A percentile compares a stretch with the other conserved stretches of the same genome.
Conservation (phyloP, 345 rosid species). For the Arabidopsis thaliana region DNA sequence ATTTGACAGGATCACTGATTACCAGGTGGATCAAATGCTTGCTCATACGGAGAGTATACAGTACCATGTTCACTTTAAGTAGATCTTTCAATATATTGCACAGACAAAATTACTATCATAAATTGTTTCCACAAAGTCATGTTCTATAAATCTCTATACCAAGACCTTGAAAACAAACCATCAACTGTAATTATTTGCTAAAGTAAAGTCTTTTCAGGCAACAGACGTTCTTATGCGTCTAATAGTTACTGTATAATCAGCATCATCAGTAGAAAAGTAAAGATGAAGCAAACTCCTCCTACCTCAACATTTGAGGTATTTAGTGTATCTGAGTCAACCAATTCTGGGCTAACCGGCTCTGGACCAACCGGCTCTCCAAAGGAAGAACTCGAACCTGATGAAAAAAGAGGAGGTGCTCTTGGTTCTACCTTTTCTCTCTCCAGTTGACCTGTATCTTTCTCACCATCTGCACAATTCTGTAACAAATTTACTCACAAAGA, state of each 20-base stretch:
- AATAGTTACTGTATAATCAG: neutral
- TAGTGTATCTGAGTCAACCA: conserved; percentile 11
- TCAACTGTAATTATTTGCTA: neutral
- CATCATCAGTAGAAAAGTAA: conserved; percentile 22
- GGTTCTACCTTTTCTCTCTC: conserved; percentile 45
- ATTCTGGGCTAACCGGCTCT: conserved; percentile 42
- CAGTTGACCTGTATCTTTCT: conserved; percentile 50
- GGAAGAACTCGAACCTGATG: conserved; percentile 51
- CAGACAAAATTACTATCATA: neutral
- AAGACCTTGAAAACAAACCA: conserved; percentile 19
- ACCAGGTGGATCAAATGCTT: conserved; percentile 20
- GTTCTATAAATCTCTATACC: conserved; percentile 4
- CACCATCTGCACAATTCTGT: conserved; percentile 62
- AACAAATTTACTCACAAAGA: conserved; percentile 53
- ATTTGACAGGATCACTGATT: conserved; percentile 26
- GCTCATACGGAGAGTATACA: neutral
- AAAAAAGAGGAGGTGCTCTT: conserved; percentile 36
- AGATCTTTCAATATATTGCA: conserved; percentile 14
- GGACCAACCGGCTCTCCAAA: conserved; percentile 49
- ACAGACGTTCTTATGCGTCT: neutral
- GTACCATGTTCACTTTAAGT: neutral
- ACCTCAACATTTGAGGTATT: conserved; percentile 55
- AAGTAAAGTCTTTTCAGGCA: neutral
- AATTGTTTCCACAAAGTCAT: neutral
- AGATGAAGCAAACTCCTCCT: conserved; percentile 42